phyloP scores from a whole-genome alignment of 352 stramenopile genomes.

The Phytophthora sp. region DNA sequence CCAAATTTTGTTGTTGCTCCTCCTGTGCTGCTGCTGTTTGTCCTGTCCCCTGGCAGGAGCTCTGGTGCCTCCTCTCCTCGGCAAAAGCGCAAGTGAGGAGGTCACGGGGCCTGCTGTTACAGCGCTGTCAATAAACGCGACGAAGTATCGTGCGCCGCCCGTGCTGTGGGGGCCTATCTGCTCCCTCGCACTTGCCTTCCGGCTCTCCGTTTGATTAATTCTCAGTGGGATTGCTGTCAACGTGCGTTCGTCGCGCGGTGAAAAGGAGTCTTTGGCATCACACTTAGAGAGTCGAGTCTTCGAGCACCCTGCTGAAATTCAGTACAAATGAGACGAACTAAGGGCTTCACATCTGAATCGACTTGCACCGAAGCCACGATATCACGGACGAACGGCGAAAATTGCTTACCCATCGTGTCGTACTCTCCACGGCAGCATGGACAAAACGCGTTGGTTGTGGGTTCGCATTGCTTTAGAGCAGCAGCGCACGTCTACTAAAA shows the following conservation, averaged over 20 bases:
- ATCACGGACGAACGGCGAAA: conserved; percentile 14
- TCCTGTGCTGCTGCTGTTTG: conserved; percentile 9
- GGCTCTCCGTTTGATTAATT: conserved; percentile 27
- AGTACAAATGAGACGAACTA: too few relatives aligned
- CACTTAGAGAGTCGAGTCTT: conserved; percentile 5
- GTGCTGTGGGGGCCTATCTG: conserved; percentile 10
- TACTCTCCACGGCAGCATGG: conserved; percentile 17
- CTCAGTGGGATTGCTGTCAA: neutral
- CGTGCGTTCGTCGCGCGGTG: neutral
- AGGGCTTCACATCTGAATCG: conserved; percentile 23
- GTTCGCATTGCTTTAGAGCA: conserved; percentile 7
- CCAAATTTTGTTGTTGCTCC: neutral
- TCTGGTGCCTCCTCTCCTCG: conserved; percentile 23
- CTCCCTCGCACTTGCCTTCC: conserved; percentile 7
- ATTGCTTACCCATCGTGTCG: conserved; percentile 21
- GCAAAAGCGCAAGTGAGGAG: conserved; percentile 38
- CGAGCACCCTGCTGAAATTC: neutral
- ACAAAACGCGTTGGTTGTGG: conserved; percentile 11
- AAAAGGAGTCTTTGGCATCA: conserved; percentile 2
- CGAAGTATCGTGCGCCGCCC: neutral
- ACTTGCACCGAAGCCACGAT: conserved; percentile 24
- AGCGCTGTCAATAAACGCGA: conserved; percentile 16
- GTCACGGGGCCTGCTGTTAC: neutral
- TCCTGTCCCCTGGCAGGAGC: conserved; percentile 20
- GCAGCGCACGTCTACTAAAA: neutral